A percentile compares a stretch with the other conserved stretches of the same genome.
Evolutionary conservation across 2,329 filamentous ascomycete species (phyloP).

Genomic region (Diplodia scrobiculata): DNA sequence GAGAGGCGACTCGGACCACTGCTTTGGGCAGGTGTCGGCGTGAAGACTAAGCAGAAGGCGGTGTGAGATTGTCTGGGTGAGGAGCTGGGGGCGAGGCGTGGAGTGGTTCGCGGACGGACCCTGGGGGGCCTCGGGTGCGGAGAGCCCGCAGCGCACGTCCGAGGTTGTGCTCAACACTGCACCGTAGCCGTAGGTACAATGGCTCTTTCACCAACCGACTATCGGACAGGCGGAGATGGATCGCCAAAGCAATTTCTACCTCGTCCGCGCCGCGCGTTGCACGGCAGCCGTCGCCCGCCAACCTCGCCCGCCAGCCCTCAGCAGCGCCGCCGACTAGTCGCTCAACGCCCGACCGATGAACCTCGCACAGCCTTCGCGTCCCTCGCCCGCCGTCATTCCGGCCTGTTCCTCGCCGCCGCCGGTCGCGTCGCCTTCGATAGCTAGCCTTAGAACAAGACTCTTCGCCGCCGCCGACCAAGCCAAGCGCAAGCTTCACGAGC

Average conservation of each 20-base stretch:
- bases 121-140: constrained; percentile 8
- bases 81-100: not conserved
- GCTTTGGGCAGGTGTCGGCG: not conserved
- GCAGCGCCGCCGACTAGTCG: constrained; percentile 7
- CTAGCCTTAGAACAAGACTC: constrained; percentile 18
- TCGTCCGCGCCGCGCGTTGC: constrained; percentile 9
- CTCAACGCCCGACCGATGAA: constrained; percentile 13
- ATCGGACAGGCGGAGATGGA: constrained; percentile 25
- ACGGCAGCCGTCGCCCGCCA: not conserved
- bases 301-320: not conserved
- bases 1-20: not conserved
- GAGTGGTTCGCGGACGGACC: not conserved
- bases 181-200: constrained; percentile 28
- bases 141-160: constrained; percentile 22
- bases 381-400: constrained; percentile 16
- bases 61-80: not conserved
- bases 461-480: constrained; percentile 13
- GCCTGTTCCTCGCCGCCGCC: constrained; percentile 18
- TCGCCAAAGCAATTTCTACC: constrained; percentile 21
- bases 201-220: constrained; percentile 24
- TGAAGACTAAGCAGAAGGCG: not conserved
- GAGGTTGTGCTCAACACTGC: constrained; percentile 28
- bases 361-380: constrained; percentile 14
- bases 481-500: not conserved
- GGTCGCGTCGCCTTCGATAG: constrained; percentile 14